Evolutionary conservation across 805 yeast species (phyloP), one percentile per base, ranked within the genome.

Genomic region (Sugiyamaella floridensis): DNA sequence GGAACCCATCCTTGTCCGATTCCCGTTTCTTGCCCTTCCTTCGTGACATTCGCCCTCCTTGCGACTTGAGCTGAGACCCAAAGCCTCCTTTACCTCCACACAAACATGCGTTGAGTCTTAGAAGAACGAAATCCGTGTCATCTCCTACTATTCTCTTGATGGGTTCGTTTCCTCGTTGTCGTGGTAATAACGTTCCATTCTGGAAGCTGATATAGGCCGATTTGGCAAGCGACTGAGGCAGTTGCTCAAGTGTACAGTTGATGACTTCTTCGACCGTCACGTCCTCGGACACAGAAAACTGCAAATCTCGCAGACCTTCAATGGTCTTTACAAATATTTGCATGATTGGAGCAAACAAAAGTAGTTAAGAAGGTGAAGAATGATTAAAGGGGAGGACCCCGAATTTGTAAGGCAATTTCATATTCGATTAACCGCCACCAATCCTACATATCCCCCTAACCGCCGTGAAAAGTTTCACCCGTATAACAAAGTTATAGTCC

Each of bases 81-180:
- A 76, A 73, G 2, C 79, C 81, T 19, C 81, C 81, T 63, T 77
- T 76, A n/a, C 81, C 81, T 7, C 81, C 80, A 53, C 76, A 69
- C 32, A 75, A 51, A 11, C 71, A 64, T 0, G 67, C 55, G 40
- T 57, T 58, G 52, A 54, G 32, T 16, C 62, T 54, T 1, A 60
- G 52, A 12, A 45, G 22, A 37, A 45, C 26, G 37, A 29, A 40
- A 2, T 47, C 50, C 18, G 15, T 11, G n/a, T 32, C 20, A 29
- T 28, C 12, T 15, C 12, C 19, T 14, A n/a, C 41, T 15, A 28
- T 19, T 6, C 9, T 14, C 48, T 45, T 34, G 40, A 45, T 32
- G 12, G 44, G 28, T 14, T 22, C 26, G n/a, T 14, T 12, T 14
- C 20, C 44, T 10, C 44, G 16, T 6, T 22, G 19, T 10, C 20